phyloP scores from a whole-genome alignment of 306 rosid genomes.

The Acacia crassicarpa region DNA sequence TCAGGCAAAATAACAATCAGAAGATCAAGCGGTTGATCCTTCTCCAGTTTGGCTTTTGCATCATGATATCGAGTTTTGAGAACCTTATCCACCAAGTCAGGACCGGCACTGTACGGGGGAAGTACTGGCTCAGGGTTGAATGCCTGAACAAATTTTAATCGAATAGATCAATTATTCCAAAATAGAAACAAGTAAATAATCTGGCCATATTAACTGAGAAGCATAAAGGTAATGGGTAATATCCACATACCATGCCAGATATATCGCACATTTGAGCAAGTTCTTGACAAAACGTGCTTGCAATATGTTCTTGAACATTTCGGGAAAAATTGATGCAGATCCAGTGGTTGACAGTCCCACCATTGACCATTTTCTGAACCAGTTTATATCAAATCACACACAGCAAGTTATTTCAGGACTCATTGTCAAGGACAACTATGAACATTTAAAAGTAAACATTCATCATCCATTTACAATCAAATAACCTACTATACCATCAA shows the following conservation, averaged over 20 bases:
- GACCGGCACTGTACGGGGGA: conserved; percentile 59
- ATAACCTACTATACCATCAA: neutral
- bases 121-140: conserved; percentile 78
- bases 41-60: conserved; percentile 51
- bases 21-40: conserved; percentile 72
- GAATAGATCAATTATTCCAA: neutral
- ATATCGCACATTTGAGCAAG: conserved; percentile 69
- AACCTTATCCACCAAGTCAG: conserved; percentile 86
- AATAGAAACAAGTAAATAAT: neutral
- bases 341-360: conserved; percentile 68
- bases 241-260: conserved; percentile 66
- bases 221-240: neutral
- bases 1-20: conserved; percentile 90
- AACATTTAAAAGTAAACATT: neutral
- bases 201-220: neutral
- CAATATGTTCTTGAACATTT: conserved; percentile 53
- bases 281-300: conserved; percentile 59
- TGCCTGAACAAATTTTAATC: conserved; percentile 40
- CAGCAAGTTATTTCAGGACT: neutral
- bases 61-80: conserved; percentile 70
- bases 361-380: conserved; percentile 79
- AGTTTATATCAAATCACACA: neutral
- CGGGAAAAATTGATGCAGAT: conserved; percentile 70
- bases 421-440: neutral
- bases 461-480: neutral